A percentile compares a stretch with the other conserved stretches of the same genome.
phyloP scores from a whole-genome alignment of 2,329 filamentous ascomycete genomes.

The Penicillium corylophilum region DNA sequence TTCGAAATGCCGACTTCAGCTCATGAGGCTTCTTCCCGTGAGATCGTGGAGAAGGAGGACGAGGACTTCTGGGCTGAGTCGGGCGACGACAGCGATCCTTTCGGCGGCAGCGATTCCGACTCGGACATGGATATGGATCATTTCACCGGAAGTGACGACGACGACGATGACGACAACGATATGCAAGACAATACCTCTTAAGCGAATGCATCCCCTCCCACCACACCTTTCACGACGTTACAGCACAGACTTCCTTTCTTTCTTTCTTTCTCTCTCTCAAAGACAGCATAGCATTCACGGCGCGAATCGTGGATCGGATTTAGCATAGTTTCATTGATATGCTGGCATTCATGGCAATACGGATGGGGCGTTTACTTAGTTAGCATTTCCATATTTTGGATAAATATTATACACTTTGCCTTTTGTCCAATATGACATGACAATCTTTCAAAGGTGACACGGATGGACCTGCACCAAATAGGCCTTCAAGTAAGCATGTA shows the following conservation, averaged over 20 bases:
- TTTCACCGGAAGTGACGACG: slow-evolving; percentile 52
- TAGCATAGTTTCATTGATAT: background rate
- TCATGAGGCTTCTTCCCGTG: slow-evolving; percentile 56
- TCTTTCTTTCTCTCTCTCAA: background rate
- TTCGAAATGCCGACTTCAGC: slow-evolving; percentile 78
- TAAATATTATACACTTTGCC: background rate
- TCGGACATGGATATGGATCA: slow-evolving; percentile 46
- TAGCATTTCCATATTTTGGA: background rate
- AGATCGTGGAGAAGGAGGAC: slow-evolving; percentile 69
- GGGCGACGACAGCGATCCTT: slow-evolving; percentile 70
- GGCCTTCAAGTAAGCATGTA: background rate
- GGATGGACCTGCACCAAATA: too few relatives aligned
- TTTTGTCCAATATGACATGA: background rate
- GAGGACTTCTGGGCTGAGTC: slow-evolving; percentile 76
- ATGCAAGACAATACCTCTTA: slow-evolving; percentile 9
- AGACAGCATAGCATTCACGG: background rate
- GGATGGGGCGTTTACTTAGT: background rate
- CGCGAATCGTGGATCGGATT: background rate
- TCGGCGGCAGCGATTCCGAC: slow-evolving; percentile 68
- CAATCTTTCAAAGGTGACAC: background rate
- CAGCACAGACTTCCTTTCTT: background rate
- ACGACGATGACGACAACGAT: slow-evolving; percentile 52
- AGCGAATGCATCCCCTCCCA: background rate
- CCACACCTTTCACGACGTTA: background rate
- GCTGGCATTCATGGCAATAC: background rate